Conservation (phyloP, 768 basidiomycete species). For the Postia placenta region DNA sequence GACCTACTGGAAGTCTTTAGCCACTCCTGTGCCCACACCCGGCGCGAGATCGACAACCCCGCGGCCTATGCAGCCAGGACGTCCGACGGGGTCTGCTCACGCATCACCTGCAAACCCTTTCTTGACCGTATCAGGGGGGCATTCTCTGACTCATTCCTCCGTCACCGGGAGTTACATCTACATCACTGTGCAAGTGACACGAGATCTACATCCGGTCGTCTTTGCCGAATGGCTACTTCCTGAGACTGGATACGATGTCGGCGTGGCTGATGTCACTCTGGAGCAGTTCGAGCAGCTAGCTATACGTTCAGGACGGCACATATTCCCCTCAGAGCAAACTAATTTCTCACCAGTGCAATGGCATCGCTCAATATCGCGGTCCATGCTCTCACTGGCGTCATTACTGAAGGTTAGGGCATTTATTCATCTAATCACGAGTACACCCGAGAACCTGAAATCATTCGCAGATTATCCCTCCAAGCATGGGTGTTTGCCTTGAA, state of each 20-base stretch:
- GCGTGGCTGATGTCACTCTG: conserved; percentile 79
- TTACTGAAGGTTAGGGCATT: conserved; percentile 57
- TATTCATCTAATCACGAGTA: conserved; percentile 3
- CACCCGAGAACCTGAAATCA: not conserved
- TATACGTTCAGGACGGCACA: conserved; percentile 37
- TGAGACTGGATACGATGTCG: conserved; percentile 63
- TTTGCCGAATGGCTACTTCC: conserved; percentile 76
- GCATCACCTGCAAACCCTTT: conserved; percentile 64
- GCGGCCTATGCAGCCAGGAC: conserved; percentile 19
- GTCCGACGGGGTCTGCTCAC: conserved; percentile 28
- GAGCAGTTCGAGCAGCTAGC: conserved; percentile 75
- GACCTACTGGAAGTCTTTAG: conserved; percentile 97
- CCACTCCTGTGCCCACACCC: conserved; percentile 33
- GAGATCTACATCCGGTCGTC: conserved; percentile 85
- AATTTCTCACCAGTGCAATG: conserved; percentile 34
- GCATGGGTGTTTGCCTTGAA: conserved; percentile 76
- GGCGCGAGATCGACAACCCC: conserved; percentile 17
- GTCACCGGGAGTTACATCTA: conserved; percentile 86
- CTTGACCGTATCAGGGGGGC: conserved; percentile 35
- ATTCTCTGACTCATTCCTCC: conserved; percentile 80
- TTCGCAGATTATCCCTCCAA: conserved; percentile 36
- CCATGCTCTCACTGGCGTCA: conserved; percentile 71
- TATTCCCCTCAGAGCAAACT: conserved; percentile 20
- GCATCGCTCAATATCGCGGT: conserved; percentile 37
- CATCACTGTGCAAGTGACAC: conserved; percentile 84